Evolutionary conservation across 768 basidiomycete species (phyloP), one percentile per base, ranked within the genome.

Genomic region (Filobasidium floriforme): DNA sequence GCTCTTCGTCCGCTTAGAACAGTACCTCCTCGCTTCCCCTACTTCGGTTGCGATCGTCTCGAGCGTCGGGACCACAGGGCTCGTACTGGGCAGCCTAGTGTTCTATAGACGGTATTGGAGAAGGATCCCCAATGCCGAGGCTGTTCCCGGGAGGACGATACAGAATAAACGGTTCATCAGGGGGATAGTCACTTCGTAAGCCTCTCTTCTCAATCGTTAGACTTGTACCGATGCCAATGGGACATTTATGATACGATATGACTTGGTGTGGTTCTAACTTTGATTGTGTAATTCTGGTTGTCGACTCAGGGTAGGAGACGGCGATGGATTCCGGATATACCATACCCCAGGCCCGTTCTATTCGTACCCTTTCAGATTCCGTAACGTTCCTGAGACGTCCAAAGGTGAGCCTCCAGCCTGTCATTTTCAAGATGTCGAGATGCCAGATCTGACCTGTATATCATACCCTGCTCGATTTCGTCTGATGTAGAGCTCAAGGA

Each of bases 291-390:
- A 10, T 10, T 19, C 10, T 44, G 10, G 46, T 6, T 49, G 3
- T 3, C 3, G 4, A 5, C 12, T 49, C 10, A 62, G 61, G n/a
- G 61, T 71, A 44, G 62, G 52, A 51, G 67, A 55, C 46, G 26
- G 43, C 19, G 93, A 97, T 77, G 90, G 90, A 73, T 92, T 94
- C 76, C 81, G 89, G 29, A 60, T 98, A 37, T 96, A 86, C 71
- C 93, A 98, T 73, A 92, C 87, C 0, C 92, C 93, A 0, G 82
- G 84, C 0, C 74, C 89, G 29, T 88, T 89, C 41, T 90, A 87
- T 81, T 80, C 82, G 59, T 88, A 85, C 82, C 89, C 88, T 0
- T 68, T 89, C 68, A 88, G 86, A 69, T 81, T 89, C 60, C 83
- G 89, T 64, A 74, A 77, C 15, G 80, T 92, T 43, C 90, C 92